Conservation (phyloP, 2,329 filamentous ascomycete genomes). For the Talaromyces sp. region DNA sequence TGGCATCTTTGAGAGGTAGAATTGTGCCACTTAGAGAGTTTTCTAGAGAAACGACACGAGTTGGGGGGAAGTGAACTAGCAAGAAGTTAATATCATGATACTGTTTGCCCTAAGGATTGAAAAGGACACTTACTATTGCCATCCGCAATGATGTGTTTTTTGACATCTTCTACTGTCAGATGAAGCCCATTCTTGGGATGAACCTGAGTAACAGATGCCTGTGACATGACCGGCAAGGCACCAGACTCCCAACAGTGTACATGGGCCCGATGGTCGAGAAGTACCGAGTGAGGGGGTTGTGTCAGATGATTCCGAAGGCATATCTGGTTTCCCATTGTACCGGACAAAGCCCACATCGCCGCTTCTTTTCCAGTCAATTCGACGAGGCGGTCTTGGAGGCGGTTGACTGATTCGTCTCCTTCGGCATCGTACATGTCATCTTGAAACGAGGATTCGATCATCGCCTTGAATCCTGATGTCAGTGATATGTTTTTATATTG, state of each 20-base stretch:
- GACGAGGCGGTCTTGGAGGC: slow-evolving; percentile 26
- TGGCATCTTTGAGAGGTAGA: slow-evolving; percentile 24
- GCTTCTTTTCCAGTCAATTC: slow-evolving; percentile 30
- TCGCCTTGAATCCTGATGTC: slow-evolving; percentile 18
- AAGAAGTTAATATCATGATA: not conserved
- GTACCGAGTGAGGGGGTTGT: slow-evolving; percentile 30
- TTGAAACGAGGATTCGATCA: slow-evolving; percentile 27
- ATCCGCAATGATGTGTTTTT: slow-evolving; percentile 22
- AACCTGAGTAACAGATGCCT: slow-evolving; percentile 27
- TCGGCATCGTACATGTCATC: slow-evolving; percentile 33
- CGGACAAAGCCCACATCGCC: slow-evolving; percentile 29
- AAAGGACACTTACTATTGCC: slow-evolving; percentile 20
- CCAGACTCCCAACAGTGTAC: slow-evolving; percentile 28
- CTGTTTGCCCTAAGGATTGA: no score
- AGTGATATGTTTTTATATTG: slow-evolving; percentile 2
- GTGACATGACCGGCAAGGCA: slow-evolving; percentile 26
- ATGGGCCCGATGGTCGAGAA: slow-evolving; percentile 31
- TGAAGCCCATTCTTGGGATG: slow-evolving; percentile 28
- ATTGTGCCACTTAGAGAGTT: slow-evolving; percentile 25
- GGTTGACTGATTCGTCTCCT: slow-evolving; percentile 22
- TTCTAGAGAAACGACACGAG: slow-evolving; percentile 26
- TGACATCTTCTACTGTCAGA: slow-evolving; percentile 32
- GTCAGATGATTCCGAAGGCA: slow-evolving; percentile 27
- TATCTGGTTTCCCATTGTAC: slow-evolving; percentile 40
- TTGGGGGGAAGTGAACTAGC: slow-evolving; percentile 26